Percentiles rank a stretch among this genome's conserved stretches.
These are phyloP conservation scores for Solanum tacnaense DNA, from an alignment of 257 asterid species.

Conservation along the genomic window DNA sequence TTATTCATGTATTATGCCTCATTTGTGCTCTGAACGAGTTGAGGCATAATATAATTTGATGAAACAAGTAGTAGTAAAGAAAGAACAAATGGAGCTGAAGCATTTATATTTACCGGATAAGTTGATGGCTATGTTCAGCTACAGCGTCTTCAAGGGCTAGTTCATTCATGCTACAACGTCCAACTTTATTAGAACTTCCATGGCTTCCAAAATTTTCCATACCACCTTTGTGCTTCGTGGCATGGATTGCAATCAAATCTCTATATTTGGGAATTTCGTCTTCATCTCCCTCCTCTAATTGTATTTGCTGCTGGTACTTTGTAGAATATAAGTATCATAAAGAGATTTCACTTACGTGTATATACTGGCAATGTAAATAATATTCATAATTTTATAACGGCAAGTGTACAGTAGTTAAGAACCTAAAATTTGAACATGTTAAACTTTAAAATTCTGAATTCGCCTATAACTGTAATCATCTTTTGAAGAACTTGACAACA, in stretches of 20 bases:
- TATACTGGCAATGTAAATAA: not conserved
- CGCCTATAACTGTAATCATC: not conserved
- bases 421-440: not conserved
- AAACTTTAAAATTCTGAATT: not conserved
- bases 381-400: no score
- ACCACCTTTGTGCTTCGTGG: conserved; percentile 12
- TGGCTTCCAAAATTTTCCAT: not conserved
- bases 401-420: not conserved
- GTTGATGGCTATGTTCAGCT: not conserved
- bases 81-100: not conserved
- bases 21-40: not conserved
- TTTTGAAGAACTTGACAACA: not conserved
- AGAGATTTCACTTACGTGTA: not conserved
- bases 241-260: conserved; percentile 16
- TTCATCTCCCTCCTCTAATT: not conserved
- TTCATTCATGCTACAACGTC: conserved; percentile 23
- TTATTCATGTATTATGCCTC: not conserved
- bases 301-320: not conserved
- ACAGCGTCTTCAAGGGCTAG: conserved; percentile 3
- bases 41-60: not conserved
- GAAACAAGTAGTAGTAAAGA: not conserved
- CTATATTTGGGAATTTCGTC: conserved; percentile 6
- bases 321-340: not conserved
- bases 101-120: conserved; percentile 5
- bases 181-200: conserved; percentile 5